Conservation (phyloP, 768 basidiomycete genomes). For the Amanita pallidorosea region DNA sequence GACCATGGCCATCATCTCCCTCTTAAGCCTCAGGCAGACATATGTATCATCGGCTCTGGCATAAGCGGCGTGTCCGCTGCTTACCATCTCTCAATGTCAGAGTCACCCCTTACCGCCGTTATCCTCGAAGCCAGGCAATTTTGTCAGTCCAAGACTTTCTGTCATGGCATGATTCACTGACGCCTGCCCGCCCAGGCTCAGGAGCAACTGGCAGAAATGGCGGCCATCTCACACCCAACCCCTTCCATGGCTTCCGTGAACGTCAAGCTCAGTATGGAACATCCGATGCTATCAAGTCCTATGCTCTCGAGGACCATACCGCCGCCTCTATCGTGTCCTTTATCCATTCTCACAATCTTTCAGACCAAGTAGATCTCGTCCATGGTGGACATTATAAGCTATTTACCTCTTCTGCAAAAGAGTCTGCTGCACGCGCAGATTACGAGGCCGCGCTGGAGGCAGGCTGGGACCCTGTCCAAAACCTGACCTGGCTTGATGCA, state of each 20-base stretch:
- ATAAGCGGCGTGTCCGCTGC: constrained; percentile 38
- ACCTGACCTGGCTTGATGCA: constrained; percentile 28
- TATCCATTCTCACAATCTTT: constrained; percentile 31
- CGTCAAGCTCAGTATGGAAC: constrained; percentile 30
- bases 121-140: constrained; percentile 82
- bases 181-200: constrained; percentile 32
- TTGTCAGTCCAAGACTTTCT: constrained; percentile 37
- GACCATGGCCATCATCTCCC: constrained; percentile 51
- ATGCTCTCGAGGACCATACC: constrained; percentile 50
- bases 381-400: constrained; percentile 42
- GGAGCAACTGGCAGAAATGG: constrained; percentile 82
- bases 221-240: constrained; percentile 53
- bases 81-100: constrained; percentile 49
- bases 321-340: constrained; percentile 35
- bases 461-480: constrained; percentile 30
- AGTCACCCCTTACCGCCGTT: constrained; percentile 32
- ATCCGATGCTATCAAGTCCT: constrained; percentile 43
- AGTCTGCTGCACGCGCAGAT: constrained; percentile 26
- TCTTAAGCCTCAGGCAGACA: constrained; percentile 51
- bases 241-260: constrained; percentile 34
- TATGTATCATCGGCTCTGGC: constrained; percentile 62
- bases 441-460: constrained; percentile 42
- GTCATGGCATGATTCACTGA: neutral
- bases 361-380: constrained; percentile 49
- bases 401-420: constrained; percentile 36